These are phyloP conservation scores for Phytophthora vignae DNA, from an alignment of 352 stramenopile genomes.

Conservation along the genomic window DNA sequence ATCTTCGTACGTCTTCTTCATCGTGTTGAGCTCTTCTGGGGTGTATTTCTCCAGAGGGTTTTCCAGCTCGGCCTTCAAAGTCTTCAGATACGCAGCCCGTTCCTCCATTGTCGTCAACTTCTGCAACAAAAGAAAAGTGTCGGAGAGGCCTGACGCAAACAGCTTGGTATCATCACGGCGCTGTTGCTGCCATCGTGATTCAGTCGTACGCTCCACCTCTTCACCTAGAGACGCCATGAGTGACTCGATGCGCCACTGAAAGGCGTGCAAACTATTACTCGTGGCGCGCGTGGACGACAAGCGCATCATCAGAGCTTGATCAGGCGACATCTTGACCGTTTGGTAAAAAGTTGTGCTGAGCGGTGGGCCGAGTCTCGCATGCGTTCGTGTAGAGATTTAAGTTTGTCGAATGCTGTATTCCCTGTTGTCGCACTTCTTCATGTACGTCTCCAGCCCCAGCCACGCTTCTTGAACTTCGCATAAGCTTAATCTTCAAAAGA, in stretches of 20 bases:
- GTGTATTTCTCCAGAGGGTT: slow-evolving; percentile 1
- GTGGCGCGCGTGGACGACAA: not conserved
- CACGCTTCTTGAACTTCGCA: not conserved
- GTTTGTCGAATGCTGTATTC: not conserved
- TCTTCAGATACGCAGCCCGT: not conserved
- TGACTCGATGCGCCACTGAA: slow-evolving; percentile 11
- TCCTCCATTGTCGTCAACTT: slow-evolving; percentile 10
- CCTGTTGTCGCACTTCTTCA: not conserved
- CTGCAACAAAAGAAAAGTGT: slow-evolving; percentile 8
- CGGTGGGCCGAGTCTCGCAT: too few species aligned
- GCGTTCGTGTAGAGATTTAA: not conserved
- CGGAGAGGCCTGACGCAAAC: not conserved
- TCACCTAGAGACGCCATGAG: not conserved
- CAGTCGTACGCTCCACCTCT: not conserved
- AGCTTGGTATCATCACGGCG: not conserved
- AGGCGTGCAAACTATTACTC: slow-evolving; percentile 1
- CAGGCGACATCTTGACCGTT: slow-evolving; percentile 4
- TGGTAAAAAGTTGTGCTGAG: too few species aligned
- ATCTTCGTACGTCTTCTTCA: not conserved
- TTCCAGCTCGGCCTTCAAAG: slow-evolving; percentile 6
- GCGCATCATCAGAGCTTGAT: slow-evolving; percentile 8
- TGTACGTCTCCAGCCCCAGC: not conserved
- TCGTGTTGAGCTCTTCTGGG: not conserved
- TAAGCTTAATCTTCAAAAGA: not conserved
- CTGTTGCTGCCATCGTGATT: not conserved